Conservation (phyloP, 768 basidiomycete genomes). For the Suillus subaureus region DNA sequence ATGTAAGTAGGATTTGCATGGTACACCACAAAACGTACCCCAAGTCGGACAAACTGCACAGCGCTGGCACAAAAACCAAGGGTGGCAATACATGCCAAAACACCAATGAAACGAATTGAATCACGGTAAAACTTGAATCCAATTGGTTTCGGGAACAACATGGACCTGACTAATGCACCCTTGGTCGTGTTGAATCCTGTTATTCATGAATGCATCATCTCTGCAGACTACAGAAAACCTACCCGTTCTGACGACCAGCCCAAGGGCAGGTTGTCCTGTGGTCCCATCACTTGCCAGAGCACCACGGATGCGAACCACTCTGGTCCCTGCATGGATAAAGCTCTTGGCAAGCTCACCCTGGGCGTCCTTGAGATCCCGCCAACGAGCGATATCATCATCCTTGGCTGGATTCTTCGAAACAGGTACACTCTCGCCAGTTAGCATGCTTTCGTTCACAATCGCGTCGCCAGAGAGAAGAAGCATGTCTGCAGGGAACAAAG, state of each 20-base stretch:
- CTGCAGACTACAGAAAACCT: constrained; percentile 15
- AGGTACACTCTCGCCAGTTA: constrained; percentile 97
- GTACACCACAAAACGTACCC: constrained; percentile 51
- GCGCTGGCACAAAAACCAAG: constrained; percentile 92
- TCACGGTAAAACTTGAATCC: constrained; percentile 99
- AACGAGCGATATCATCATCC: constrained; percentile 72
- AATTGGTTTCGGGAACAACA: constrained; percentile 98
- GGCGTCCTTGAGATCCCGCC: constrained; percentile 66
- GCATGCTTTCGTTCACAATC: constrained; percentile 98
- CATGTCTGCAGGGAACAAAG: constrained; percentile 85
- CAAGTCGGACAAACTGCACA: constrained; percentile 87
- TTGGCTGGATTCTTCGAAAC: constrained; percentile 89
- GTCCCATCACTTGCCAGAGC: constrained; percentile 53
- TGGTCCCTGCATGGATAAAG: constrained; percentile 89
- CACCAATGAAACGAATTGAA: constrained; percentile 87
- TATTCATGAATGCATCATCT: constrained; percentile 8
- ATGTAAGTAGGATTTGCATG: constrained; percentile 7
- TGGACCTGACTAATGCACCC: constrained; percentile 92
- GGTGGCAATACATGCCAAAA: constrained; percentile 88
- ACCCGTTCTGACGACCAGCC: constrained; percentile 88
- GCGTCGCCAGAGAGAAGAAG: constrained; percentile 94
- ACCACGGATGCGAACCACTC: constrained; percentile 83
- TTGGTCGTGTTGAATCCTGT: constrained; percentile 95
- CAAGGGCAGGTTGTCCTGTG: constrained; percentile 65
- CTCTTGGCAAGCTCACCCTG: constrained; percentile 69